Evolutionary conservation across 345 rosid species (phyloP).

Genomic region (Salix arbutifolia): DNA sequence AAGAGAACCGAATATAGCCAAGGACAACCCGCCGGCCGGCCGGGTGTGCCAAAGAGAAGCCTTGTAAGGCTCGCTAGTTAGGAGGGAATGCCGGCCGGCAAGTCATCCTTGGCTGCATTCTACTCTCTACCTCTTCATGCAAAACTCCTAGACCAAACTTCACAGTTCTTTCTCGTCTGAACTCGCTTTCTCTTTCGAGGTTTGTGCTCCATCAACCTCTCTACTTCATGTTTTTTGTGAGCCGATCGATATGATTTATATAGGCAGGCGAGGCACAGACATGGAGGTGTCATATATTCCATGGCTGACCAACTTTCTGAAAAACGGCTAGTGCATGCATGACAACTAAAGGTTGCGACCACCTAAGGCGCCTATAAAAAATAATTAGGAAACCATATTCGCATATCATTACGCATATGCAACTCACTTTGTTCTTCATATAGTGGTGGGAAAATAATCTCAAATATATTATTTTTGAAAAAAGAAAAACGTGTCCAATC

Average conservation of each 20-base stretch:
- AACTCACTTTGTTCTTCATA: no score
- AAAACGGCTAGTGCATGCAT: neutral
- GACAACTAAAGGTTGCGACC: neutral
- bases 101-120: conserved; percentile 1
- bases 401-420: neutral
- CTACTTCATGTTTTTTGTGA: neutral
- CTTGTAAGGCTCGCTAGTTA: conserved; percentile 30
- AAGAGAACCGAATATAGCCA: neutral
- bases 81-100: neutral
- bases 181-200: no score
- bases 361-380: neutral
- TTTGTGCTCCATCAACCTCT: neutral
- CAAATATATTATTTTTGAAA: no score
- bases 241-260: neutral
- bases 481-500: no score
- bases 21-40: neutral
- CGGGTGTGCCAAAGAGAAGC: neutral
- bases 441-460: neutral
- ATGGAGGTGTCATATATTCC: neutral
- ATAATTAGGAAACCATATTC: neutral
- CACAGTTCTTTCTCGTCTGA: no score
- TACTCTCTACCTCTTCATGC: conserved; percentile 38
- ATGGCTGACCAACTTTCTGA: neutral
- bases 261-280: neutral
- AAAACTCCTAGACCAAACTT: neutral